Conservation (phyloP, 805 yeast genomes). For the Lipomyces yamanashiensis region DNA sequence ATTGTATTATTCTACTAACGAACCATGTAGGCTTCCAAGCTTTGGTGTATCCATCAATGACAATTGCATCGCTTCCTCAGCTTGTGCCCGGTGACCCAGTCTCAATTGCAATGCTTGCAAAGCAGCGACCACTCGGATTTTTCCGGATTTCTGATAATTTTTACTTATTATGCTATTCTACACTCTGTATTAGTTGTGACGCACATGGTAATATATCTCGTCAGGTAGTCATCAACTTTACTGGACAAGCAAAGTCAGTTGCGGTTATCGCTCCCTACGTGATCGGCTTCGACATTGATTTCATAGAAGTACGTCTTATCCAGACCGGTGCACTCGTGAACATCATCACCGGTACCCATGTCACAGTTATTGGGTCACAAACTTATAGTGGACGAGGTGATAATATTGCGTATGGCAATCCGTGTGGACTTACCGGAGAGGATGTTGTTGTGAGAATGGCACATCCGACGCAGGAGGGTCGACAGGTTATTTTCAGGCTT, state of each 20-base stretch:
- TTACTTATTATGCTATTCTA: conserved; percentile 68
- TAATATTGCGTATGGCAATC: conserved; percentile 6
- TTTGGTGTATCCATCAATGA: background rate
- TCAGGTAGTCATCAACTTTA: conserved; percentile 51
- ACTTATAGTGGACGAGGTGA: background rate
- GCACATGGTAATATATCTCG: conserved; percentile 51
- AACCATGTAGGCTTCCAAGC: conserved; percentile 2
- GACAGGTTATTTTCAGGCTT: conserved; percentile 23
- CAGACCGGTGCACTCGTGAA: conserved; percentile 56
- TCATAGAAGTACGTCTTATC: conserved; percentile 70
- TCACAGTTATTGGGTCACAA: conserved; percentile 41
- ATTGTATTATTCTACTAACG: background rate
- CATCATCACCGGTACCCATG: conserved; percentile 72
- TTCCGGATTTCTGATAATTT: conserved; percentile 60
- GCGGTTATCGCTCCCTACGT: conserved; percentile 55
- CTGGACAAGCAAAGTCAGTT: conserved; percentile 44
- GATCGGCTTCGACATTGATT: conserved; percentile 63
- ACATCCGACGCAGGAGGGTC: conserved; percentile 23
- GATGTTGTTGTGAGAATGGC: conserved; percentile 28
- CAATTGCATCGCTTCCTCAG: conserved; percentile 1
- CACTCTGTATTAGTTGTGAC: conserved; percentile 70
- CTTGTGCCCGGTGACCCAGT: background rate
- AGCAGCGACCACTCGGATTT: conserved; percentile 62
- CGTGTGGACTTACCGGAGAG: conserved; percentile 13
- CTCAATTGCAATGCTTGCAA: background rate